A percentile compares a stretch with the other conserved stretches of the same genome.
phyloP scores from a whole-genome alignment of 2,329 filamentous ascomycete genomes.

The Colletotrichum kahawae region DNA sequence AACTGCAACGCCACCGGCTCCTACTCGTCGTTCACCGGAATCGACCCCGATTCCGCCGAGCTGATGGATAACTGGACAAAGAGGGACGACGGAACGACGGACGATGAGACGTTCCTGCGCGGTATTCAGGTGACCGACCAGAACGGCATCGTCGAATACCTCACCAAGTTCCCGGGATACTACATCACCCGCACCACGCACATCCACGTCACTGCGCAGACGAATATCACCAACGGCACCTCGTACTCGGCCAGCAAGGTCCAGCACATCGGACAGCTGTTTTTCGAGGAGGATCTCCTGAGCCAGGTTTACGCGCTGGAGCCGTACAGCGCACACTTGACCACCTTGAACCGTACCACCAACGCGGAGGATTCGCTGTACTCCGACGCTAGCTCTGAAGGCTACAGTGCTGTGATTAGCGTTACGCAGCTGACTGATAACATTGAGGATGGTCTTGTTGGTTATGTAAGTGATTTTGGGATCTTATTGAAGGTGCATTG shows the following conservation, averaged over 20 bases:
- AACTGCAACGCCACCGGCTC: constrained; percentile 7
- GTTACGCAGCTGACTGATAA: constrained; percentile 56
- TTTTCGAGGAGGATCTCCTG: neutral
- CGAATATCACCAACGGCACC: constrained; percentile 32
- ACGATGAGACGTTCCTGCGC: constrained; percentile 37
- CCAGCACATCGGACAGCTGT: neutral
- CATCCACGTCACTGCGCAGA: constrained; percentile 43
- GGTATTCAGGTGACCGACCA: constrained; percentile 43
- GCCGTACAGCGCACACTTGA: neutral
- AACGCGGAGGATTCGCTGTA: constrained; percentile 38
- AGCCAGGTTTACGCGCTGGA: neutral
- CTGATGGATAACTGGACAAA: neutral
- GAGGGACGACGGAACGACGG: neutral
- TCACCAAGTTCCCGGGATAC: constrained; percentile 49
- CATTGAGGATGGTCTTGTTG: constrained; percentile 48
- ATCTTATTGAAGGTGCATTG: rapidly evolving
- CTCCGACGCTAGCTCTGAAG: constrained; percentile 45
- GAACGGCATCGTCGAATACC: constrained; percentile 48
- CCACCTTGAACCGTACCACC: neutral
- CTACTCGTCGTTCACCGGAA: constrained; percentile 5
- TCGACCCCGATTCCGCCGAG: neutral
- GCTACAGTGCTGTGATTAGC: constrained; percentile 53
- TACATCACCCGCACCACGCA: constrained; percentile 51
- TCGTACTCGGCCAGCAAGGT: constrained; percentile 27
- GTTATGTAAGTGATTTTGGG: constrained; percentile 32